phyloP scores from a whole-genome alignment of 83 land plant species.

The Picea abies region DNA sequence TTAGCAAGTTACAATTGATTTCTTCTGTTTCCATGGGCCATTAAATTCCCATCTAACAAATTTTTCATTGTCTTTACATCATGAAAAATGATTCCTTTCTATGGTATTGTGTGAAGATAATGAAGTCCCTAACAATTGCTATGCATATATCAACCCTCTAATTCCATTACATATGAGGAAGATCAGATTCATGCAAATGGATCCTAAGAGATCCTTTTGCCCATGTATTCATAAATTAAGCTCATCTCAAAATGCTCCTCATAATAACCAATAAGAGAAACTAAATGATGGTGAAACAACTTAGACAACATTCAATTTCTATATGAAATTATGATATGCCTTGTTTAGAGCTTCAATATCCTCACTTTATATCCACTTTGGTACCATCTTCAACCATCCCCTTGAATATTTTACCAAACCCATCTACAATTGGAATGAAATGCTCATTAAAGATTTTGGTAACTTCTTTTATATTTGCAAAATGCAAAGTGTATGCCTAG shows the following conservation, averaged over 20 bases:
- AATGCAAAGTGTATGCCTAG: conserved; percentile 61
- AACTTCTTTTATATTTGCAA: conserved; percentile 71
- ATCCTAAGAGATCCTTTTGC: conserved; percentile 39
- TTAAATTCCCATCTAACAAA: too few species aligned
- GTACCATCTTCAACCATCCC: conserved; percentile 75
- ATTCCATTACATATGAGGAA: conserved; percentile 33
- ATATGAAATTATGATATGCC: conserved; percentile 38
- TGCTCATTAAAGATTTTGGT: conserved; percentile 76
- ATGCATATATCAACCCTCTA: conserved; percentile 37
- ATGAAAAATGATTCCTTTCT: too few species aligned
- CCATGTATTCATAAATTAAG: conserved; percentile 44
- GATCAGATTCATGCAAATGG: conserved; percentile 39
- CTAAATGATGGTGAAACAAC: conserved; percentile 36
- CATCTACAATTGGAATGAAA: conserved; percentile 73
- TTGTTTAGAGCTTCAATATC: conserved; percentile 77
- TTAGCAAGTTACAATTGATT: too few species aligned
- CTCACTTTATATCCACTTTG: conserved; percentile 71
- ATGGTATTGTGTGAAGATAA: too few species aligned
- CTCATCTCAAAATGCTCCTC: conserved; percentile 49
- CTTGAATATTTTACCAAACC: conserved; percentile 80
- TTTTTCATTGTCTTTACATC: too few species aligned
- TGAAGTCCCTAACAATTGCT: conserved; percentile 25
- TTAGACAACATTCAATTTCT: conserved; percentile 28
- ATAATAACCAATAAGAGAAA: conserved; percentile 41
- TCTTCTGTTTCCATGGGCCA: too few species aligned